phyloP scores from a whole-genome alignment of 2,329 filamentous ascomycete genomes.

The Claviceps fusiformis region DNA sequence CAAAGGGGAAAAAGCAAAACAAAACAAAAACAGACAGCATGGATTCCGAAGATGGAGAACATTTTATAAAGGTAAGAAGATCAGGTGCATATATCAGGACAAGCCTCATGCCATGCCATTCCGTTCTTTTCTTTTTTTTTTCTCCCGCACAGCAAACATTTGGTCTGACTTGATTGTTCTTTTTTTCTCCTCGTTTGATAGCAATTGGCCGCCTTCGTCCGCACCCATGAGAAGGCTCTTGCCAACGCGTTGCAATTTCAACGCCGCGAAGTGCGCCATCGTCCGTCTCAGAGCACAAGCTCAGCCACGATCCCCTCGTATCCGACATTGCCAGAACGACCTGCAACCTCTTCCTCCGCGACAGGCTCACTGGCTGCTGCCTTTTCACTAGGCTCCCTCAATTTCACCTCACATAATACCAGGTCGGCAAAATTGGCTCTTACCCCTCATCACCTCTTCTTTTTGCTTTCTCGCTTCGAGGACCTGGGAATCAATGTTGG shows the following conservation, averaged over 20 bases:
- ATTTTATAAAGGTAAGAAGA: slow-evolving; percentile 67
- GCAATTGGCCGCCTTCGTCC: slow-evolving; percentile 93
- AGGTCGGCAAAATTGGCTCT: slow-evolving; percentile 87
- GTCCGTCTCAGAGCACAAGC: slow-evolving; percentile 50
- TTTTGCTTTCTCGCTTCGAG: slow-evolving; percentile 87
- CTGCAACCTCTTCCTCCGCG: slow-evolving; percentile 54
- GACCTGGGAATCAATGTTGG: slow-evolving; percentile 82
- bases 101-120: background rate
- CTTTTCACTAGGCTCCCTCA: slow-evolving; percentile 73
- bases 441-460: slow-evolving; percentile 94
- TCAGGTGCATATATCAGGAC: background rate
- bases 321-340: slow-evolving; percentile 45
- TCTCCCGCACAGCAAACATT: background rate
- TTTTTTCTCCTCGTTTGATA: slow-evolving; percentile 22
- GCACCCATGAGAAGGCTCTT: slow-evolving; percentile 91
- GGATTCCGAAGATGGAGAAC: slow-evolving; percentile 80
- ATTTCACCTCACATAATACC: slow-evolving; percentile 68
- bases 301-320: slow-evolving; percentile 41
- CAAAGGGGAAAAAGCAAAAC: slow-evolving; percentile 11
- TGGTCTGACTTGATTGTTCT: slow-evolving; percentile 15
- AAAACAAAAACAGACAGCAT: slow-evolving; percentile 31
- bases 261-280: slow-evolving; percentile 61
- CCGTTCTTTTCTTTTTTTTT: no score
- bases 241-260: slow-evolving; percentile 82
- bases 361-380: slow-evolving; percentile 69